Conservation (phyloP, 495 filamentous ascomycete genomes). For the Aspergillus haitiensis region DNA sequence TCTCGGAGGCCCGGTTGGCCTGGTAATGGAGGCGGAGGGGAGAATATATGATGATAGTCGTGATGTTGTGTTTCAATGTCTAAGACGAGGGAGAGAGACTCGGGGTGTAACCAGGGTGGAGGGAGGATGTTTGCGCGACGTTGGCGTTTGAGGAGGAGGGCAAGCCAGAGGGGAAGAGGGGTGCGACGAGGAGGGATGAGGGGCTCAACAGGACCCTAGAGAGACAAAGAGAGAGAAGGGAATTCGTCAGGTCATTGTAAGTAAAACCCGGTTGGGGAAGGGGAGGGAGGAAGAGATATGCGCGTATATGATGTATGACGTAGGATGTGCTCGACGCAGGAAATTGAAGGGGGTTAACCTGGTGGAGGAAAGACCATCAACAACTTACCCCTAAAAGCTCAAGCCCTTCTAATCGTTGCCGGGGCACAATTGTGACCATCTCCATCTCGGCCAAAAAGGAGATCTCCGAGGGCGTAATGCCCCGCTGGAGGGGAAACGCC, state of each 20-base stretch:
- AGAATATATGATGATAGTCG: slow-evolving; percentile 64
- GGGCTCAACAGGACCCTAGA: slow-evolving; percentile 71
- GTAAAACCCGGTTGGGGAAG: too few species aligned
- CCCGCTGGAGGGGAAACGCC: slow-evolving; percentile 80
- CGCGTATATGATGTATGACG: not conserved
- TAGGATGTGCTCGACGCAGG: not conserved
- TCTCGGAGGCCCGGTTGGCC: slow-evolving; percentile 39
- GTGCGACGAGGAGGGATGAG: slow-evolving; percentile 81
- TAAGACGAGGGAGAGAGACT: slow-evolving; percentile 72
- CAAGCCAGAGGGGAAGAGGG: slow-evolving; percentile 88
- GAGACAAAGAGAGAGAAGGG: not conserved
- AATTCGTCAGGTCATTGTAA: slow-evolving; percentile 1
- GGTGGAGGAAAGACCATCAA: not conserved
- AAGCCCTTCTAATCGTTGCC: slow-evolving; percentile 83
- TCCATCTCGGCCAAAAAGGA: slow-evolving; percentile 98
- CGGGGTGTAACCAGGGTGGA: slow-evolving; percentile 79
- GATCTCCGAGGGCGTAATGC: slow-evolving; percentile 84
- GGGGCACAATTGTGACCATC: slow-evolving; percentile 85
- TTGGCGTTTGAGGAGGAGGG: slow-evolving; percentile 95
- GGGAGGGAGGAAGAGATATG: too few species aligned
- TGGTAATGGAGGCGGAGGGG: slow-evolving; percentile 66
- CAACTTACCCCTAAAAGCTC: slow-evolving; percentile 76
- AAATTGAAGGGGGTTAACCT: not conserved
- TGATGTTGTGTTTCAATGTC: slow-evolving; percentile 69
- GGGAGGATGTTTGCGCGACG: slow-evolving; percentile 90